phyloP scores from a whole-genome alignment of 192 early-diverging fungal genomes.

The Thamnidium elegans region DNA sequence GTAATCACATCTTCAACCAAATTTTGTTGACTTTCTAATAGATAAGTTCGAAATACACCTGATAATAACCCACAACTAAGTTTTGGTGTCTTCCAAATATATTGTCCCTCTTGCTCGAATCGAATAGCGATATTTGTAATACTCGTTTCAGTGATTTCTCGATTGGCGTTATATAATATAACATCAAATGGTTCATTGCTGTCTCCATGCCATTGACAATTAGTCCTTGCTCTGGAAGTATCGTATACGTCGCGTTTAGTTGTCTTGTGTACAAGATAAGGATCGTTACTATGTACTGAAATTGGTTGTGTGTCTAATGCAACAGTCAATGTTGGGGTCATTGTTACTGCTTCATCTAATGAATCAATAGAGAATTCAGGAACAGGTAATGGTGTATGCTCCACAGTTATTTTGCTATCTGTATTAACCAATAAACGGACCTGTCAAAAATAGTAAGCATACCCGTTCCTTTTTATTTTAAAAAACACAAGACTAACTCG shows the following conservation, averaged over 20 bases:
- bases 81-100: slow-evolving; percentile 49
- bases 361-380: background rate
- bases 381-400: slow-evolving; percentile 18
- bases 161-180: slow-evolving; percentile 45
- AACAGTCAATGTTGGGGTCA: slow-evolving; percentile 21
- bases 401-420: slow-evolving; percentile 5
- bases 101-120: slow-evolving; percentile 4
- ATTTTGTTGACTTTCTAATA: slow-evolving; percentile 34
- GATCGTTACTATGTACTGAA: slow-evolving; percentile 18
- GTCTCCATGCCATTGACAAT: slow-evolving; percentile 28
- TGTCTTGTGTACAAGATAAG: slow-evolving; percentile 53
- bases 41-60: slow-evolving; percentile 44
- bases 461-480: too few relatives aligned
- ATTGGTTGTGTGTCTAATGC: slow-evolving; percentile 40
- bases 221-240: slow-evolving; percentile 38
- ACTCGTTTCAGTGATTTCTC: slow-evolving; percentile 52
- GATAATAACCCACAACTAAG: slow-evolving; percentile 36
- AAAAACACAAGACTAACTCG: background rate
- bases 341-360: background rate
- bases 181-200: slow-evolving; percentile 45
- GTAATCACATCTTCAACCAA: slow-evolving; percentile 41
- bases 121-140: slow-evolving; percentile 57
- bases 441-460: slow-evolving; percentile 8
- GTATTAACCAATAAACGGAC: slow-evolving; percentile 23
- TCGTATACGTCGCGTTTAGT: slow-evolving; percentile 49